Evolutionary conservation across 1,284 basidiomycete genomes (phyloP).

Genomic region (Trichosporon ovoides): DNA sequence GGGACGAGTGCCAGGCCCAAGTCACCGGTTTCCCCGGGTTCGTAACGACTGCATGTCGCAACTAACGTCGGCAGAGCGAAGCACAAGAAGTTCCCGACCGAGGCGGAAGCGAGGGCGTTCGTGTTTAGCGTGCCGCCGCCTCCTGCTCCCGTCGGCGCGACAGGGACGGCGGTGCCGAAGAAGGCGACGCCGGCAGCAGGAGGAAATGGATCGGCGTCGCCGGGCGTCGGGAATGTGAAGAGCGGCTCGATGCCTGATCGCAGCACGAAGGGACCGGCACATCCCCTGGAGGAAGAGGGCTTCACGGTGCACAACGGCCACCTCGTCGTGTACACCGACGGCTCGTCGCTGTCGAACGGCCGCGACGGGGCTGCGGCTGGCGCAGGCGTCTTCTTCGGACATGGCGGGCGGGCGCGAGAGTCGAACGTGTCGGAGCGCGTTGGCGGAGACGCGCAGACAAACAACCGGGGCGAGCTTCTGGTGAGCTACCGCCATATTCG

Average conservation of each 20-base stretch:
- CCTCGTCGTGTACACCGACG: constrained; percentile 48
- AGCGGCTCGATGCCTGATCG: background rate
- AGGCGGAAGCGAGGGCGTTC: constrained; percentile 32
- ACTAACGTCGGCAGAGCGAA: constrained; percentile 31
- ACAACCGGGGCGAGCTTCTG: constrained; percentile 49
- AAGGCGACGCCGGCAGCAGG: no score
- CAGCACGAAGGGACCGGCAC: background rate
- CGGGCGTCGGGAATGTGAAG: background rate
- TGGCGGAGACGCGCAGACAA: constrained; percentile 46
- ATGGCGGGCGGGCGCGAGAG: constrained; percentile 26
- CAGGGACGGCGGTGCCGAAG: background rate
- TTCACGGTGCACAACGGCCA: constrained; percentile 27
- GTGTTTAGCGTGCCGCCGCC: constrained; percentile 11
- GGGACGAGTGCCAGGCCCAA: constrained; percentile 43
- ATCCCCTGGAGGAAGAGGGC: constrained; percentile 26
- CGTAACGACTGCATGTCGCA: constrained; percentile 15
- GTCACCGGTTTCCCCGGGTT: constrained; percentile 40
- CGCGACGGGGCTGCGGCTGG: constrained; percentile 39
- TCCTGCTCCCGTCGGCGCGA: no score
- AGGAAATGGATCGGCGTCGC: no score
- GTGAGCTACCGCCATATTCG: constrained; percentile 23
- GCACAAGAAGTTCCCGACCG: constrained; percentile 43
- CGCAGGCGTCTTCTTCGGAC: constrained; percentile 47
- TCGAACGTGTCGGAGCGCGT: constrained; percentile 45
- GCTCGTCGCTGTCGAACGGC: constrained; percentile 43